Conservation (phyloP, 306 rosid genomes). For the Begonia loranthoides region DNA sequence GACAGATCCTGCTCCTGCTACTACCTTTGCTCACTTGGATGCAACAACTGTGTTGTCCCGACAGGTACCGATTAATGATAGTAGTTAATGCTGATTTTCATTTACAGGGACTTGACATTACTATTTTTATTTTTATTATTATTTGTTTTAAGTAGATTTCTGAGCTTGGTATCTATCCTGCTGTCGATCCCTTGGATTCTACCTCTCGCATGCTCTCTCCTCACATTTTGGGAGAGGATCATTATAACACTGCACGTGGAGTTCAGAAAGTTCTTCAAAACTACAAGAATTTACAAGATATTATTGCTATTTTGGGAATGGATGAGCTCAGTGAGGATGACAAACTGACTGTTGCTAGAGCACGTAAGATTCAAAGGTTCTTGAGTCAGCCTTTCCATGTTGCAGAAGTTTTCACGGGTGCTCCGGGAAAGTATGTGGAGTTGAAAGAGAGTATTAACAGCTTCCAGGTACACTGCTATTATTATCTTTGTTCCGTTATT, state of each 20-base stretch:
- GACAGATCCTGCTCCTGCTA: slow-evolving; percentile 17
- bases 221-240: no score
- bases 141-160: slow-evolving; percentile 45
- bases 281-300: slow-evolving; percentile 97
- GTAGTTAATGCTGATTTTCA: no score
- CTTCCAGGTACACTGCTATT: slow-evolving; percentile 54
- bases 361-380: slow-evolving; percentile 76
- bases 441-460: slow-evolving; percentile 63
- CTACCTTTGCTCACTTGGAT: slow-evolving; percentile 20
- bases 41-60: slow-evolving; percentile 19
- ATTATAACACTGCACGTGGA: no score
- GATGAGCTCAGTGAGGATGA: slow-evolving; percentile 99
- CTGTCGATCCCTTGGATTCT: no score
- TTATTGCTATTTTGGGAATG: slow-evolving; percentile 99
- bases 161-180: slow-evolving; percentile 96
- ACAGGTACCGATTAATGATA: no score
- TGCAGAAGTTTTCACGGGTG: slow-evolving; percentile 99
- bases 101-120: no score
- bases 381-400: slow-evolving; percentile 99
- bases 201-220: no score
- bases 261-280: no score
- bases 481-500: no score
- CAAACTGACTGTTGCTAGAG: slow-evolving; percentile 95
- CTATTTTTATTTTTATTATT: no score
- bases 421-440: no score